Evolutionary conservation across 2,329 filamentous ascomycete genomes (phyloP).

Genomic region (Microcyclospora tardicrescens): DNA sequence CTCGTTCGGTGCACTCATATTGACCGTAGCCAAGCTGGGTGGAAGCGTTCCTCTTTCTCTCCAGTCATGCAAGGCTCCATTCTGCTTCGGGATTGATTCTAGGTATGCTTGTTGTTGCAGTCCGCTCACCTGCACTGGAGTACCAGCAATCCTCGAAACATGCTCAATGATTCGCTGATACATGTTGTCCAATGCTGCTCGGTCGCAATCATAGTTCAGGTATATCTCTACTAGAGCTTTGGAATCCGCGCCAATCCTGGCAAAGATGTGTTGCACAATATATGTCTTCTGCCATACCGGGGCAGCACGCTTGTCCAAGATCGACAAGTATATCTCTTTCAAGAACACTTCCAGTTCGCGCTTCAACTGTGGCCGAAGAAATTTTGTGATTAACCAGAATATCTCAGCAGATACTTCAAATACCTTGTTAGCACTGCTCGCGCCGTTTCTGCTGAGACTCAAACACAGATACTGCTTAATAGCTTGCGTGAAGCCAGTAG

Average conservation of each 20-base stretch:
- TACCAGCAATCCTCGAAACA: conserved; percentile 72
- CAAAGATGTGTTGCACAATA: conserved; percentile 67
- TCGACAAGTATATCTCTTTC: conserved; percentile 91
- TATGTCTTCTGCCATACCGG: conserved; percentile 85
- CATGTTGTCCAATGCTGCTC: conserved; percentile 85
- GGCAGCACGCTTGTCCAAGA: conserved; percentile 75
- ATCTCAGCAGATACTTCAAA: conserved; percentile 96
- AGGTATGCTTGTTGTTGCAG: conserved; percentile 77
- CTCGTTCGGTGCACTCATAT: conserved; percentile 41
- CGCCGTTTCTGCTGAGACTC: conserved; percentile 86
- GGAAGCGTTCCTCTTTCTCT: conserved; percentile 74
- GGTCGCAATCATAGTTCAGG: conserved; percentile 95
- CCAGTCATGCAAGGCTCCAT: conserved; percentile 52
- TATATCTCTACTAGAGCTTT: conserved; percentile 87
- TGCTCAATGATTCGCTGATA: conserved; percentile 92
- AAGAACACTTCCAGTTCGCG: conserved; percentile 97
- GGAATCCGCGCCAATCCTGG: conserved; percentile 72
- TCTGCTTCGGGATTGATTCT: conserved; percentile 52
- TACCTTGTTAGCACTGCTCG: conserved; percentile 79
- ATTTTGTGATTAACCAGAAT: conserved; percentile 94
- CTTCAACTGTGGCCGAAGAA: conserved; percentile 88
- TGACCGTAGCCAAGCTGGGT: conserved; percentile 69
- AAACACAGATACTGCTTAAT: conserved; percentile 95
- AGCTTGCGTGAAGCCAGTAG: conserved; percentile 83
- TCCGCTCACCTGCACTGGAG: conserved; percentile 60